phyloP scores from a whole-genome alignment of 306 rosid species.

The Gynostemma pentaphyllum region DNA sequence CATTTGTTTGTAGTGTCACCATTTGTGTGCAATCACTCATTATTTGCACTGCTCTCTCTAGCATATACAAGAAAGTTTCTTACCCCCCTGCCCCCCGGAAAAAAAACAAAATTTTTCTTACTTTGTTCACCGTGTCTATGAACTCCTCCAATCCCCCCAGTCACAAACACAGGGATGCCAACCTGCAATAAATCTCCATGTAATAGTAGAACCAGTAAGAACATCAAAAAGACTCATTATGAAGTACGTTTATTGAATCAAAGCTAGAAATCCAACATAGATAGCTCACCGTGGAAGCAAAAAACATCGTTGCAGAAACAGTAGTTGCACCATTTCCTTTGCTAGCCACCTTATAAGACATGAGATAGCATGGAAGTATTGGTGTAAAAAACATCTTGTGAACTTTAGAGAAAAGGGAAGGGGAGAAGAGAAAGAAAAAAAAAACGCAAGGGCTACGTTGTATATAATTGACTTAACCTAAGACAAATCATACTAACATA shows the following conservation, averaged over 20 bases:
- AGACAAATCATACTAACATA: too few relatives aligned
- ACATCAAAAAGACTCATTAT: not conserved
- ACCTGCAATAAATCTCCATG: constrained; percentile 33
- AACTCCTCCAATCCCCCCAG: constrained; percentile 96
- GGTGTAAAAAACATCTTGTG: constrained; percentile 10
- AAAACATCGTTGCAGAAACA: constrained; percentile 83
- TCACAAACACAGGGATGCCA: constrained; percentile 70
- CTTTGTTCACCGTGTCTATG: constrained; percentile 79
- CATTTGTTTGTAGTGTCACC: not conserved
- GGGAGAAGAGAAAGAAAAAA: too few relatives aligned
- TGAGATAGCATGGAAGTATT: not conserved
- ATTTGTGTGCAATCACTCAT: too few relatives aligned
- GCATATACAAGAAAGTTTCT: too few relatives aligned
- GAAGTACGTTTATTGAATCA: not conserved
- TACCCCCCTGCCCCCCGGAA: not conserved
- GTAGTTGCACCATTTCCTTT: constrained; percentile 88
- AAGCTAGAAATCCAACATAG: constrained; percentile 10
- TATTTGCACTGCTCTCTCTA: too few relatives aligned
- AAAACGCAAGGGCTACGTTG: too few relatives aligned
- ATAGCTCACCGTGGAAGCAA: constrained; percentile 57
- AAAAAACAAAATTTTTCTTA: constrained; percentile 26
- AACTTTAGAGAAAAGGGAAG: too few relatives aligned
- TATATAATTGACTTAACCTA: too few relatives aligned
- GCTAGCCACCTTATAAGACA: constrained; percentile 49
- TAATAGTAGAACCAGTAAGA: not conserved